These are phyloP conservation scores for Echeveria elegans DNA, from an alignment of 164 flowering plant genomes.

Conservation along the genomic window DNA sequence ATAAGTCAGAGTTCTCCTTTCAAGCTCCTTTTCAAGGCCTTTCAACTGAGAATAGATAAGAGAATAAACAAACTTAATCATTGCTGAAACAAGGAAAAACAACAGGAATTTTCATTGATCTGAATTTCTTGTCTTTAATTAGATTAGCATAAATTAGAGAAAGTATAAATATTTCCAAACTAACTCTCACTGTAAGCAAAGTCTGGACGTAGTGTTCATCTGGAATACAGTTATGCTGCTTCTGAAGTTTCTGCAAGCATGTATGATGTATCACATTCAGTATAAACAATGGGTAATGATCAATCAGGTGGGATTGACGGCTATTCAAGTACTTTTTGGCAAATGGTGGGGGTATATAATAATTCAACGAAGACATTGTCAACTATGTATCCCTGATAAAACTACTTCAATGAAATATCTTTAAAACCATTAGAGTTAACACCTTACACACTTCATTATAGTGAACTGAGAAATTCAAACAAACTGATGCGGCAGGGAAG, in stretches of 20 bases:
- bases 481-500: not conserved
- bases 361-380: not conserved
- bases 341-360: not conserved
- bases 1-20: constrained; percentile 81
- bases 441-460: too few species aligned
- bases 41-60: constrained; percentile 39
- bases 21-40: constrained; percentile 69
- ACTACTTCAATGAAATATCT: too few species aligned
- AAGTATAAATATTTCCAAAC: not conserved
- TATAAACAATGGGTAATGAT: not conserved
- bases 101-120: not conserved
- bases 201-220: constrained; percentile 96
- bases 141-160: not conserved
- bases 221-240: constrained; percentile 93
- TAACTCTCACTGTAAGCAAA: constrained; percentile 58
- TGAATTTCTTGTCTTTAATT: not conserved
- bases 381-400: too few species aligned
- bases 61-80: not conserved
- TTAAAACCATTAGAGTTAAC: too few species aligned
- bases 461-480: not conserved
- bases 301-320: constrained; percentile 1
- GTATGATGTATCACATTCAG: constrained; percentile 5
- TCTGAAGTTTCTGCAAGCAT: constrained; percentile 65
- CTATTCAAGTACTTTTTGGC: too few species aligned
- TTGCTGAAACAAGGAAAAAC: not conserved